Conservation (phyloP, 2,329 filamentous ascomycete genomes). For the Cercospora citrullina region DNA sequence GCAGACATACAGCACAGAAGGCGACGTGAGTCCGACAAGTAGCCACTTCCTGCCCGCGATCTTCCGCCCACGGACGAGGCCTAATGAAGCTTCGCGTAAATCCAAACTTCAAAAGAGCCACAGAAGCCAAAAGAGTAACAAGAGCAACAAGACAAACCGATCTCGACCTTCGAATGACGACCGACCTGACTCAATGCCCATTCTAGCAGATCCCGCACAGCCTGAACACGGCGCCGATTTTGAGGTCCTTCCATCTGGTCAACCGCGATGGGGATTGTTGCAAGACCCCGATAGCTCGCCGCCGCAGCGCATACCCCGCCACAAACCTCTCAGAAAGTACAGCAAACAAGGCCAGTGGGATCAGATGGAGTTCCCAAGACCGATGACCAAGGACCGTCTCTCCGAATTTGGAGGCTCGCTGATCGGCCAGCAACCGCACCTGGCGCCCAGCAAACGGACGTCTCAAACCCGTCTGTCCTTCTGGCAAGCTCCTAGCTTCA, state of each 20-base stretch:
- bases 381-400: slow-evolving; percentile 38
- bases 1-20: slow-evolving; percentile 32
- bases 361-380: slow-evolving; percentile 35
- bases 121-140: slow-evolving; percentile 19
- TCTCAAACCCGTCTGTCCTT: slow-evolving; percentile 31
- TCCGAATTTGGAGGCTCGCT: slow-evolving; percentile 28
- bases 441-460: slow-evolving; percentile 31
- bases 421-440: slow-evolving; percentile 28
- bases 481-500: slow-evolving; percentile 40
- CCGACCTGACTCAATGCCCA: slow-evolving; percentile 33
- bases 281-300: slow-evolving; percentile 25
- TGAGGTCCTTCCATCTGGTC: slow-evolving; percentile 34
- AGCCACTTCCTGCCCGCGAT: slow-evolving; percentile 40
- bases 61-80: slow-evolving; percentile 38
- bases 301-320: slow-evolving; percentile 13
- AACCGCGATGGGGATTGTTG: slow-evolving; percentile 34
- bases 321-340: slow-evolving; percentile 33
- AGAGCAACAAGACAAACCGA: slow-evolving; percentile 13
- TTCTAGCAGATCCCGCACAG: slow-evolving; percentile 24
- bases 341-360: slow-evolving; percentile 38
- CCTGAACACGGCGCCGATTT: slow-evolving; percentile 8
- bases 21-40: slow-evolving; percentile 34
- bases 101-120: slow-evolving; percentile 25
- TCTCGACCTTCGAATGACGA: slow-evolving; percentile 22
- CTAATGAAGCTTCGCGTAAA: slow-evolving; percentile 24